Conservation (phyloP, 176 grass and related monocot species). For the Otatea glauca region DNA sequence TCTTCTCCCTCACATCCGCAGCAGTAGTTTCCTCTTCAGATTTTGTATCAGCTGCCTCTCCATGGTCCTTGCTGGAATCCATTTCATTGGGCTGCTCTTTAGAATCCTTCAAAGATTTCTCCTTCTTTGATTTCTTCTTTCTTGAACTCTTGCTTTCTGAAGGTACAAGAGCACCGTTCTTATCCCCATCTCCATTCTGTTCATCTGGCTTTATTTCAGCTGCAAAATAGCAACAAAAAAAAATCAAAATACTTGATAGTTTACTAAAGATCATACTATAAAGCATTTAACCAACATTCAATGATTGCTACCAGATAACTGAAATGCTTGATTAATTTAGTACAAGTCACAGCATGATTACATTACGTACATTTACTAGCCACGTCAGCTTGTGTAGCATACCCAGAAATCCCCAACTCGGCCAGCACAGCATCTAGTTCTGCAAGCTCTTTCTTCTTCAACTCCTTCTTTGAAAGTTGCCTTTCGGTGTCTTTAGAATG, state of each 20-base stretch:
- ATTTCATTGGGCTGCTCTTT: conserved; percentile 48
- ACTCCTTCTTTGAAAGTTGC: conserved; percentile 81
- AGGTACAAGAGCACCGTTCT: conserved; percentile 33
- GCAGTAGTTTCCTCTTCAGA: conserved; percentile 46
- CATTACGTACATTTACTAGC: conserved; percentile 28
- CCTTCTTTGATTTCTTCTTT: conserved; percentile 74
- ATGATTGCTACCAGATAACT: background rate
- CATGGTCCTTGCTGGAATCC: conserved; percentile 42
- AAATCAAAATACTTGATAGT: background rate
- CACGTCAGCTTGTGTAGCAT: background rate
- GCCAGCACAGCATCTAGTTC: conserved; percentile 74
- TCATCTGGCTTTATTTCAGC: conserved; percentile 41
- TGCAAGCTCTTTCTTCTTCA: conserved; percentile 74
- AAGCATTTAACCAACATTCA: background rate
- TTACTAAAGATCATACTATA: background rate
- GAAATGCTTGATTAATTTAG: background rate
- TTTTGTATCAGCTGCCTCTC: conserved; percentile 32
- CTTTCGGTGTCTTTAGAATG: conserved; percentile 63
- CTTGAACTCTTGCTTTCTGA: conserved; percentile 64
- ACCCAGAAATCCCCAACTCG: conserved; percentile 61
- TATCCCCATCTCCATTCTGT: conserved; percentile 44
- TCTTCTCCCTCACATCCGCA: conserved; percentile 60
- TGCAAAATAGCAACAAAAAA: conserved; percentile 14
- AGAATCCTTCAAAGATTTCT: conserved; percentile 51
- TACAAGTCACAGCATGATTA: background rate